phyloP scores from a whole-genome alignment of 257 asterid species.

The Galeopsis tetrahit region DNA sequence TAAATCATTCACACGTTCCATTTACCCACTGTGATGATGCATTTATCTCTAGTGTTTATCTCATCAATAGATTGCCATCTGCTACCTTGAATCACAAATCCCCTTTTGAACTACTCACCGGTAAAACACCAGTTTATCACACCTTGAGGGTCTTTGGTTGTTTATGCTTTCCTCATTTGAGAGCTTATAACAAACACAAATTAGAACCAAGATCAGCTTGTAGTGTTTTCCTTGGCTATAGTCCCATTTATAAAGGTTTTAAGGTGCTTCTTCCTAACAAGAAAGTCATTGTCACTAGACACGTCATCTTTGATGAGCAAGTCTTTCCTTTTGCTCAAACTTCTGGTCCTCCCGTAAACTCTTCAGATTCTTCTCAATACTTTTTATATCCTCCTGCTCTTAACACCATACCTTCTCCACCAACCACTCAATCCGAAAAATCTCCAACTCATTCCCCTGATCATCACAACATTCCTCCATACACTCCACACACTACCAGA shows the following conservation, averaged over 20 bases:
- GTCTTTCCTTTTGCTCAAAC: not conserved
- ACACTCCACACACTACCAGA: no score
- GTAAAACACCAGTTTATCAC: not conserved
- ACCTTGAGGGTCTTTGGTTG: not conserved
- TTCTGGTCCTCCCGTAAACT: not conserved
- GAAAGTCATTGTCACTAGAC: not conserved
- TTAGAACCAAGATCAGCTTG: not conserved
- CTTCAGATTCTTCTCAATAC: not conserved
- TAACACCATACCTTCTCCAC: no score
- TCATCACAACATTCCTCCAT: no score
- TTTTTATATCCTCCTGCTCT: no score
- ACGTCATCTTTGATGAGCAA: not conserved
- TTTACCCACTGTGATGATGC: not conserved
- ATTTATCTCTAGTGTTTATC: not conserved
- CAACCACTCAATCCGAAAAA: no score
- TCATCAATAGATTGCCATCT: not conserved
- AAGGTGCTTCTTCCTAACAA: not conserved
- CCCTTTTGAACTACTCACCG: not conserved
- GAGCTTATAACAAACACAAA: not conserved
- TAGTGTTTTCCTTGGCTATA: not conserved
- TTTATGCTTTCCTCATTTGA: not conserved
- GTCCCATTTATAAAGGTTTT: not conserved
- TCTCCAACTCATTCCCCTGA: no score
- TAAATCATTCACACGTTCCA: not conserved
- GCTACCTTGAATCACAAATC: rapidly evolving